Evolutionary conservation across 495 filamentous ascomycete genomes (phyloP).

Genomic region (Xylaria palmicola): DNA sequence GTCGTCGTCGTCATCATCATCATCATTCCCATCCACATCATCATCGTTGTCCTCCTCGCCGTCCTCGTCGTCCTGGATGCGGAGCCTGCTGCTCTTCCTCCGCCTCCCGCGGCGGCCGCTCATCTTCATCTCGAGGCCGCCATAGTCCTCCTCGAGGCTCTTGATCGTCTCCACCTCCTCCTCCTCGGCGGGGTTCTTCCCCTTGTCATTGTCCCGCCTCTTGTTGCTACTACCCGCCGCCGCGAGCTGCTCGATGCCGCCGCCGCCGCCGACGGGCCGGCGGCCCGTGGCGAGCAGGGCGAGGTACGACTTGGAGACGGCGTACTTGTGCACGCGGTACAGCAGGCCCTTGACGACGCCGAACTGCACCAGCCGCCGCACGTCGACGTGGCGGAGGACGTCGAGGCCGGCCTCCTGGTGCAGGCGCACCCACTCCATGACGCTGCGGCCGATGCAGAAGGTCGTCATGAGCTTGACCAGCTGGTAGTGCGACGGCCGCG

Average conservation of each 20-base stretch:
- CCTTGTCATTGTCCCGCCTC: neutral
- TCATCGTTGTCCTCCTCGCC: too few species aligned
- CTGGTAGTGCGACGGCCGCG: constrained; percentile 46
- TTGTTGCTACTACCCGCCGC: too few species aligned
- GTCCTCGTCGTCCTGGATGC: neutral
- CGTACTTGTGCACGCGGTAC: constrained; percentile 93
- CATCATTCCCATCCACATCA: too few species aligned
- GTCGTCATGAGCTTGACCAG: constrained; percentile 74
- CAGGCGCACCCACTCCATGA: constrained; percentile 77
- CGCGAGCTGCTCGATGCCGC: too few species aligned
- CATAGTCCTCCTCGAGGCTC: neutral
- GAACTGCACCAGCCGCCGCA: constrained; percentile 89
- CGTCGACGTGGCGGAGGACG: constrained; percentile 71
- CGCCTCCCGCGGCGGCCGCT: too few species aligned
- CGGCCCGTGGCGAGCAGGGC: constrained; percentile 41
- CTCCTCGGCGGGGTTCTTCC: too few species aligned
- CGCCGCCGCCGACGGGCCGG: constrained; percentile 33
- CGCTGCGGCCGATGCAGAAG: constrained; percentile 71
- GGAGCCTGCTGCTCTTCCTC: neutral
- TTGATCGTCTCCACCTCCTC: neutral
- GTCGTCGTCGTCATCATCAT: constrained; percentile 17
- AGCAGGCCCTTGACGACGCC: constrained; percentile 92
- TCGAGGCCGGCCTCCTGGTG: constrained; percentile 58
- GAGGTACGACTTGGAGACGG: constrained; percentile 60
- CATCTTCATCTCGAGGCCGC: constrained; percentile 15